phyloP scores from a whole-genome alignment of 768 basidiomycete genomes.

The Cyclocybe aegerita region DNA sequence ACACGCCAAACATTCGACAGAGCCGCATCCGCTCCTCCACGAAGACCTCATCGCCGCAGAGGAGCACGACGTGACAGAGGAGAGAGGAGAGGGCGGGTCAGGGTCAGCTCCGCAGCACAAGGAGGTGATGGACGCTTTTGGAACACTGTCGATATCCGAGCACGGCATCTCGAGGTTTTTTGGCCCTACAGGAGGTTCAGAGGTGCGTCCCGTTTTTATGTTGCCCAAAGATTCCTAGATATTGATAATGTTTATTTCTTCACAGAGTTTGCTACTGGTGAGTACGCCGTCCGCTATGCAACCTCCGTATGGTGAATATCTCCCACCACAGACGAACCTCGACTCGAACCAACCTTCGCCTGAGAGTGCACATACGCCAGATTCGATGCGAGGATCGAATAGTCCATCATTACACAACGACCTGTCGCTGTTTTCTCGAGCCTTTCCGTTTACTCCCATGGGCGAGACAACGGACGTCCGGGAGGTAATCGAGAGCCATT shows the following conservation, averaged over 20 bases:
- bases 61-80: conserved; percentile 28
- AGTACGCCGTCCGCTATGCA: conserved; percentile 6
- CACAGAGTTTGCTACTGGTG: conserved; percentile 26
- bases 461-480: conserved; percentile 47
- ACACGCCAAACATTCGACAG: conserved; percentile 49
- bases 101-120: conserved; percentile 11
- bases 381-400: conserved; percentile 18
- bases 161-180: conserved; percentile 63
- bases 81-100: conserved; percentile 13
- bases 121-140: conserved; percentile 57
- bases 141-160: conserved; percentile 60
- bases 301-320: conserved; percentile 18
- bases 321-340: conserved; percentile 23
- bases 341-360: conserved; percentile 21
- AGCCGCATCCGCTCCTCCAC: conserved; percentile 61
- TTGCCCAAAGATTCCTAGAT: background rate
- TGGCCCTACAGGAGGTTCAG: conserved; percentile 66
- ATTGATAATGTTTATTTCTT: conserved; percentile 1
- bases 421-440: conserved; percentile 51
- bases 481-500: conserved; percentile 47
- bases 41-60: conserved; percentile 44
- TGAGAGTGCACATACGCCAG: conserved; percentile 19
- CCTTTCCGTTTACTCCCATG: conserved; percentile 66
- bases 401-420: conserved; percentile 22
- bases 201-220: conserved; percentile 42